These are phyloP conservation scores for Knufia petricola DNA, from an alignment of 2,329 filamentous ascomycete species.

Conservation along the genomic window DNA sequence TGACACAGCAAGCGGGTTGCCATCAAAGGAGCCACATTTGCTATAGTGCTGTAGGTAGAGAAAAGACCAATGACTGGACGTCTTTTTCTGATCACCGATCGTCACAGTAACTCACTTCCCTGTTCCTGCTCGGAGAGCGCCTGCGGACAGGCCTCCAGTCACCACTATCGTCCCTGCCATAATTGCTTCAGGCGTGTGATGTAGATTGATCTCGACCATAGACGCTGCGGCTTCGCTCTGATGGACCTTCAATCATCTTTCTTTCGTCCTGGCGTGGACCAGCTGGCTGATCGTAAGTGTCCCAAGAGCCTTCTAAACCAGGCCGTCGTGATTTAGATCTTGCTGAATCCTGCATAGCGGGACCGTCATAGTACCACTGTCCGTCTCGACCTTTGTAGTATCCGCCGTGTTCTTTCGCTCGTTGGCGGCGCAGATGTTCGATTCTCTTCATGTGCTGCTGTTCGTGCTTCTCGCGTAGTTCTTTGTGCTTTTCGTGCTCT, in stretches of 20 bases:
- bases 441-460: constrained; percentile 21
- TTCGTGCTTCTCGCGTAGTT: constrained; percentile 44
- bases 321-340: neutral
- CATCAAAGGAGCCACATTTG: neutral
- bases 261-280: constrained; percentile 3
- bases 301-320: neutral
- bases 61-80: constrained; percentile 2
- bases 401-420: constrained; percentile 17
- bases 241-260: constrained; percentile 1
- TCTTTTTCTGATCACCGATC: constrained; percentile 4
- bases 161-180: neutral
- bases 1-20: neutral
- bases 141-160: neutral
- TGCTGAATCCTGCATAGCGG: constrained; percentile 12
- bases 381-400: constrained; percentile 23
- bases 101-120: constrained; percentile 1
- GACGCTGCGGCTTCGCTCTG: neutral
- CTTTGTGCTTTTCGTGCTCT: constrained; percentile 47
- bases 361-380: constrained; percentile 22
- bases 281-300: constrained; percentile 5
- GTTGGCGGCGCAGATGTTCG: constrained; percentile 14
- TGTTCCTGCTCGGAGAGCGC: neutral
- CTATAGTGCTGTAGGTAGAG: constrained; percentile 2
- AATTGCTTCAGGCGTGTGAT: neutral
- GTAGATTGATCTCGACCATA: constrained; percentile 2